Conservation (phyloP, 306 rosid genomes). For the Trifolium repens region DNA sequence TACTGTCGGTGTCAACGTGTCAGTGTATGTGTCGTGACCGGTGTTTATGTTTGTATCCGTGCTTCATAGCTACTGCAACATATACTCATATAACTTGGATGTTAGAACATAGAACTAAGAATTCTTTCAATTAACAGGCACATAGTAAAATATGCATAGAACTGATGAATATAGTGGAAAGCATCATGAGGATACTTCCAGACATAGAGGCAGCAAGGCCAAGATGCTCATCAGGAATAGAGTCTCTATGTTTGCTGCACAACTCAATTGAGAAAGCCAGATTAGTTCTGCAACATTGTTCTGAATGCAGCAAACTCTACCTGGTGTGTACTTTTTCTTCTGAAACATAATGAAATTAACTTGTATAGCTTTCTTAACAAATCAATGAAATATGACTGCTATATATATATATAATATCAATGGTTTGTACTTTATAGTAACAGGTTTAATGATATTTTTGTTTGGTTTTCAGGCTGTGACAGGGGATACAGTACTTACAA, state of each 20-base stretch:
- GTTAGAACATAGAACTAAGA: not conserved
- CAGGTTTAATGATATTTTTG: slow-evolving; percentile 27
- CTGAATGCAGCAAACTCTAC: slow-evolving; percentile 89
- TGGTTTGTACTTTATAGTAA: slow-evolving; percentile 9
- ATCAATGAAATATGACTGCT: slow-evolving; percentile 15
- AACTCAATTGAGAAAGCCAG: slow-evolving; percentile 63
- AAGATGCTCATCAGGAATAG: slow-evolving; percentile 71
- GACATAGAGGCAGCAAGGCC: slow-evolving; percentile 86
- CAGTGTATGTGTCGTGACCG: no score
- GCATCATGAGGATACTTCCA: slow-evolving; percentile 65
- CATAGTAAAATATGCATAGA: slow-evolving; percentile 68
- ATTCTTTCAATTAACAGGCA: slow-evolving; percentile 54
- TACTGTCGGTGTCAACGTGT: no score
- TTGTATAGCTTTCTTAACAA: slow-evolving; percentile 22
- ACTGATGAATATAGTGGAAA: slow-evolving; percentile 60
- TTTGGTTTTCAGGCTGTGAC: slow-evolving; percentile 68
- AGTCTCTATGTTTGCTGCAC: slow-evolving; percentile 66
- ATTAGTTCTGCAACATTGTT: slow-evolving; percentile 68
- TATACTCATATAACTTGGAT: not conserved
- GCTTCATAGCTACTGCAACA: not conserved
- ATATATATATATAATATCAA: not conserved
- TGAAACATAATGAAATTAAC: not conserved
- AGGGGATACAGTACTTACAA: slow-evolving; percentile 59
- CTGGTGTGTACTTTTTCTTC: slow-evolving; percentile 58
- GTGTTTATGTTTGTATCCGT: no score